Conservation (phyloP, 306 rosid species). For the Canavalia gladiata region DNA sequence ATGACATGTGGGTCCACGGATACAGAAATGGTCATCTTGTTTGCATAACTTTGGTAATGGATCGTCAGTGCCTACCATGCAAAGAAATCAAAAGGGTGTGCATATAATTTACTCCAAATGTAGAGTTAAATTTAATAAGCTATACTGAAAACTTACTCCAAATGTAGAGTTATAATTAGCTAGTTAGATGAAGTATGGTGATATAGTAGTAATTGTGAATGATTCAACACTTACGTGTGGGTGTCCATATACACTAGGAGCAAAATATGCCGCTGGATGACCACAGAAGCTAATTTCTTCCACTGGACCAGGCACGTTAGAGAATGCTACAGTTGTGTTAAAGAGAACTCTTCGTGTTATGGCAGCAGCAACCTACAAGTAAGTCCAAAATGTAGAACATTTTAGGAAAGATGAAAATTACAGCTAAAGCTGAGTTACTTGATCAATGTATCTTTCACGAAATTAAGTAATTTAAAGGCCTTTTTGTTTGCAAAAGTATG, state of each 20-base stretch:
- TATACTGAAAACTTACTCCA: not conserved
- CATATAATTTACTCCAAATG: not conserved
- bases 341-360: constrained; percentile 56
- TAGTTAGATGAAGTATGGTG: not conserved
- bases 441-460: not conserved
- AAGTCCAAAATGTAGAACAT: not conserved
- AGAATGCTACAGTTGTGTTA: constrained; percentile 63
- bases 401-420: not conserved
- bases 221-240: constrained; percentile 62
- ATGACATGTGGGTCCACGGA: constrained; percentile 64
- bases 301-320: constrained; percentile 68
- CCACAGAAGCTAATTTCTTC: constrained; percentile 74
- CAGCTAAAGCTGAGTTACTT: not conserved
- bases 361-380: constrained; percentile 54
- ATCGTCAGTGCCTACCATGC: constrained; percentile 67
- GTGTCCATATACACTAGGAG: constrained; percentile 73
- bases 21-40: constrained; percentile 62
- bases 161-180: not conserved
- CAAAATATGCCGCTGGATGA: constrained; percentile 64
- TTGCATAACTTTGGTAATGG: constrained; percentile 67
- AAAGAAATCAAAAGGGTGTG: not conserved
- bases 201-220: not conserved
- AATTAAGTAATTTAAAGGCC: too few species aligned
- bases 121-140: not conserved
- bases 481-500: too few species aligned